These are phyloP conservation scores for Macrophomina tecta DNA, from an alignment of 2,329 filamentous ascomycete species.

Conservation along the genomic window DNA sequence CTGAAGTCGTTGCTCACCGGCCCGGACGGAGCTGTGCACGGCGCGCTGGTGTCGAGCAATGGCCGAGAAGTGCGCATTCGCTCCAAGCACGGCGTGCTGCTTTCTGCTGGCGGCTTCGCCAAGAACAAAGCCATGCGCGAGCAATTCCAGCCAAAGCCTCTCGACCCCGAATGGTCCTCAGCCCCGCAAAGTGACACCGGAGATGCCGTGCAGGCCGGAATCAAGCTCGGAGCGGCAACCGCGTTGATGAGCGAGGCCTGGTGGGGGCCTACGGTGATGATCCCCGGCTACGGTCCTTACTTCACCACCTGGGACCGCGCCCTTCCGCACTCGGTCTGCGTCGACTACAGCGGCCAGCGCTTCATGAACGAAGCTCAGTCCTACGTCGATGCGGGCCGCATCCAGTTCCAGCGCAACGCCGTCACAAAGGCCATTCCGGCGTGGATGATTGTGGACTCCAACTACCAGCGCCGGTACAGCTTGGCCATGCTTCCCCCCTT, in stretches of 20 bases:
- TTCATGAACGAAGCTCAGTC: conserved; percentile 45
- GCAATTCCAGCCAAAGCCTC: conserved; percentile 32
- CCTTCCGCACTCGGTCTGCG: conserved; percentile 44
- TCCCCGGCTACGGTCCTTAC: conserved; percentile 36
- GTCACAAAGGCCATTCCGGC: conserved; percentile 37
- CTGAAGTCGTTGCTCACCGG: conserved; percentile 28
- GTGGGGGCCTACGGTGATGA: conserved; percentile 43
- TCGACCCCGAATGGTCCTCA: conserved; percentile 37
- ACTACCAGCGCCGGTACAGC: conserved; percentile 41
- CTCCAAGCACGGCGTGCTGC: conserved; percentile 40
- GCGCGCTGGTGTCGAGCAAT: conserved; percentile 35
- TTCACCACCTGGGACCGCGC: conserved; percentile 38
- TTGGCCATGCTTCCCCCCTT: conserved; percentile 31
- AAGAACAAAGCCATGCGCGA: conserved; percentile 41
- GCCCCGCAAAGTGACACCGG: conserved; percentile 37
- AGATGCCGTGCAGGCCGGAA: conserved; percentile 38
- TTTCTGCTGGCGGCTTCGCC: conserved; percentile 47
- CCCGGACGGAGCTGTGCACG: conserved; percentile 34
- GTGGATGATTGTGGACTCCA: conserved; percentile 42
- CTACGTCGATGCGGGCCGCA: conserved; percentile 39
- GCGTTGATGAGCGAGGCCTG: conserved; percentile 44
- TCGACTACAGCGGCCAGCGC: conserved; percentile 41
- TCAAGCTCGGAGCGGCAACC: conserved; percentile 39
- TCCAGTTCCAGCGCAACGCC: conserved; percentile 33
- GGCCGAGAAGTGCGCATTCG: conserved; percentile 35